These are phyloP conservation scores for Trichoderma guizhouense DNA, from an alignment of 2,329 filamentous ascomycete species.

Conservation along the genomic window DNA sequence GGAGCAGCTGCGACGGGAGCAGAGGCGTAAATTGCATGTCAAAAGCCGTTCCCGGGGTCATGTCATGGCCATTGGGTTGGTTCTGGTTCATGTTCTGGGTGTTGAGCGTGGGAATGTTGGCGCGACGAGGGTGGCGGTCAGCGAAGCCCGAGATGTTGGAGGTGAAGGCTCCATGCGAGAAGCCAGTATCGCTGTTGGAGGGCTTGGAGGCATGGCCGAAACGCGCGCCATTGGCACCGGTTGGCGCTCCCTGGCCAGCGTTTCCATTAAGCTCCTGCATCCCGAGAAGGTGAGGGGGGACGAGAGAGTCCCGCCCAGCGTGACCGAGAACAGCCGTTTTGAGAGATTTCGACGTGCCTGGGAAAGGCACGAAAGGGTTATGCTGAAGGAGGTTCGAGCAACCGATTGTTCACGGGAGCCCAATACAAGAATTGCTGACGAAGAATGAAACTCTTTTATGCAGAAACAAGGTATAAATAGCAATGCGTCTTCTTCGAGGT, in stretches of 20 bases:
- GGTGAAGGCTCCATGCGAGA: constrained; percentile 88
- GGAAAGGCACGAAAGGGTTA: constrained; percentile 44
- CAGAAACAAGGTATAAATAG: not conserved
- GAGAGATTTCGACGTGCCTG: constrained; percentile 57
- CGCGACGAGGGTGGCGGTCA: constrained; percentile 79
- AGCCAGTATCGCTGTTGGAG: constrained; percentile 79
- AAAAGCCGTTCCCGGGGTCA: constrained; percentile 85
- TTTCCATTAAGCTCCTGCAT: constrained; percentile 84
- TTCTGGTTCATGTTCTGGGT: constrained; percentile 62
- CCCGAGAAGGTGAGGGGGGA: constrained; percentile 80
- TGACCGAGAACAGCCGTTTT: constrained; percentile 81
- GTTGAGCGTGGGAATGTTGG: constrained; percentile 89
- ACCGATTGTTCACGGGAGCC: not conserved
- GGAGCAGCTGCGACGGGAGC: constrained; percentile 87
- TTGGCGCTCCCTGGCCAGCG: constrained; percentile 41
- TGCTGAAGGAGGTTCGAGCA: not conserved
- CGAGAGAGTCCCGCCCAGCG: constrained; percentile 75
- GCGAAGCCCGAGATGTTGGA: constrained; percentile 83
- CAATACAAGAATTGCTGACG: not conserved
- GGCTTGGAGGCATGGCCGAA: constrained; percentile 77
- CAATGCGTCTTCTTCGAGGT: not conserved
- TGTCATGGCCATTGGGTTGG: constrained; percentile 57
- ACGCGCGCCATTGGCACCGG: constrained; percentile 54
- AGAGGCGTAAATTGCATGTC: constrained; percentile 99
- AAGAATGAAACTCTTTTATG: not conserved